Conservation (phyloP, 2,329 filamentous ascomycete genomes). For the Colletotrichum musicola region DNA sequence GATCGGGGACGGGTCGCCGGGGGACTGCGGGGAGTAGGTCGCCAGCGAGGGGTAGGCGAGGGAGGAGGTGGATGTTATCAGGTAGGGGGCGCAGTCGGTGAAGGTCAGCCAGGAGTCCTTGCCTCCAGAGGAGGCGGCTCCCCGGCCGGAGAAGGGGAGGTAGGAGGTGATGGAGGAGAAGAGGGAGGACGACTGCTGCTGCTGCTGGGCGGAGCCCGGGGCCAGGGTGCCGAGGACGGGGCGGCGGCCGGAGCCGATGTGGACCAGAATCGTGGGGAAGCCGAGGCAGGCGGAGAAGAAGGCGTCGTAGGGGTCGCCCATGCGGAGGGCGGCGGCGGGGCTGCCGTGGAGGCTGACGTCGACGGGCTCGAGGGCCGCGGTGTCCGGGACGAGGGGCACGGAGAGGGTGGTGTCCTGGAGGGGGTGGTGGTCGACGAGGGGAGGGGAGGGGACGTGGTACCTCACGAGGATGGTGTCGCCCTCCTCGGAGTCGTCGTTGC, state of each 20-base stretch:
- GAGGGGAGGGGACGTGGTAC: slow-evolving; percentile 55
- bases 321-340: slow-evolving; percentile 69
- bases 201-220: slow-evolving; percentile 30
- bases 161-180: slow-evolving; percentile 50
- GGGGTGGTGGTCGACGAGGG: slow-evolving; percentile 53
- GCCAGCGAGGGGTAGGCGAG: slow-evolving; percentile 71
- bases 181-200: slow-evolving; percentile 4
- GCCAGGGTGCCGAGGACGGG: slow-evolving; percentile 72
- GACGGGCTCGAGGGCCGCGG: slow-evolving; percentile 58
- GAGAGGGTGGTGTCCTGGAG: slow-evolving; percentile 57
- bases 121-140: background rate
- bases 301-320: slow-evolving; percentile 69
- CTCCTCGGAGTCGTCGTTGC: background rate
- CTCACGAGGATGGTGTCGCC: slow-evolving; percentile 55
- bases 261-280: slow-evolving; percentile 71
- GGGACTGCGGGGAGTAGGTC: slow-evolving; percentile 54
- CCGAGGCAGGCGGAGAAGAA: slow-evolving; percentile 80
- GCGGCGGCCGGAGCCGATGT: slow-evolving; percentile 72
- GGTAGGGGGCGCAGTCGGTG: slow-evolving; percentile 80
- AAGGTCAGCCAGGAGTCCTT: slow-evolving; percentile 72
- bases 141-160: slow-evolving; percentile 42
- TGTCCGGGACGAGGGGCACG: slow-evolving; percentile 69
- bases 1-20: slow-evolving; percentile 54
- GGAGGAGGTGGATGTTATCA: slow-evolving; percentile 78
- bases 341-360: slow-evolving; percentile 72